These are phyloP conservation scores for Trifolium repens DNA, from an alignment of 306 rosid species.

Conservation along the genomic window DNA sequence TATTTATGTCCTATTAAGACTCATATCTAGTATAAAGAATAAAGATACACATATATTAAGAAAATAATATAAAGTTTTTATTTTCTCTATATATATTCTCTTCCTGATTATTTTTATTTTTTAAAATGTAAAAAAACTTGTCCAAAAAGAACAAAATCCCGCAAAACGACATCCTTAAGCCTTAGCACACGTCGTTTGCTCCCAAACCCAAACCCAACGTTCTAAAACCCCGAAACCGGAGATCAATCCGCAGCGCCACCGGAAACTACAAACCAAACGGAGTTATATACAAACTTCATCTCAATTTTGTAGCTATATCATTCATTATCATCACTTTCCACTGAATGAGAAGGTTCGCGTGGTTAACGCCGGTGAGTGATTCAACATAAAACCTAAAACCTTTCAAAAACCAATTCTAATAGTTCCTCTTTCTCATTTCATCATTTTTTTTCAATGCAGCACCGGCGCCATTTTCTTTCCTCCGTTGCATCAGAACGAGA, in stretches of 20 bases:
- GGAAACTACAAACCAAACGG: background rate
- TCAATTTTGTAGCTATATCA: background rate
- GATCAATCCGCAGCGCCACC: background rate
- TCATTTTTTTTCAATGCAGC: conserved; percentile 50
- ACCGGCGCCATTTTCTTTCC: conserved; percentile 64
- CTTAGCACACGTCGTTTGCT: background rate
- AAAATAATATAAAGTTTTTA: no score
- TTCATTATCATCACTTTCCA: background rate
- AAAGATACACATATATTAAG: no score
- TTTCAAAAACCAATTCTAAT: background rate
- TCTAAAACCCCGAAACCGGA: background rate
- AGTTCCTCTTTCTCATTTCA: background rate
- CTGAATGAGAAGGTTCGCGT: conserved; percentile 62
- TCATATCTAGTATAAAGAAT: no score
- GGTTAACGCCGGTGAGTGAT: conserved; percentile 64
- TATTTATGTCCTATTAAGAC: no score
- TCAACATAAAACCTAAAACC: background rate
- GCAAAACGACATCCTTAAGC: background rate
- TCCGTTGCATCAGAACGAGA: conserved; percentile 47
- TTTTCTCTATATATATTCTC: no score
- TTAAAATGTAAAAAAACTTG: no score
- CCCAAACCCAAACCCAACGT: background rate
- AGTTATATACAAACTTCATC: background rate
- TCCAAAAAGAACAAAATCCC: no score
- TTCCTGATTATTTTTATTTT: no score